phyloP scores from a whole-genome alignment of 257 asterid species.

The Solanum ossicruentum region DNA sequence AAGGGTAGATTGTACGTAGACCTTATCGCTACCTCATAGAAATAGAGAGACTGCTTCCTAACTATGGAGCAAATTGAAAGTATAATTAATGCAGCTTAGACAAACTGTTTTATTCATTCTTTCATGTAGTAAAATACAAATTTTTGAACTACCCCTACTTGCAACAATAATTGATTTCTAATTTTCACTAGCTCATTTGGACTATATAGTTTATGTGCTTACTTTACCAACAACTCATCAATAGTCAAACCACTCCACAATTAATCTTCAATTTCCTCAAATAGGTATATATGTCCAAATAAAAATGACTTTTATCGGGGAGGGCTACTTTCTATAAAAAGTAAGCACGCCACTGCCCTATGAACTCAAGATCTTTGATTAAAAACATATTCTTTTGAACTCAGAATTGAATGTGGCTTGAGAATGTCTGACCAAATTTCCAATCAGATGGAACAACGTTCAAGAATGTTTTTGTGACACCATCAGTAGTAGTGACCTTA shows the following conservation, averaged over 20 bases:
- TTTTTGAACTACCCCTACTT: background rate
- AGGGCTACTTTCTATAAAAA: conserved; percentile 71
- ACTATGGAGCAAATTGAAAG: background rate
- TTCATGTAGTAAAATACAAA: background rate
- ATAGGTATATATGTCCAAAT: background rate
- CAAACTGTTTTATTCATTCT: background rate
- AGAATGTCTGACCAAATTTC: conserved; percentile 66
- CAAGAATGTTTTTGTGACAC: conserved; percentile 40
- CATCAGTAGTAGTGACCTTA: conserved; percentile 62
- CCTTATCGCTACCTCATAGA: no score
- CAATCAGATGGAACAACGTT: conserved; percentile 54
- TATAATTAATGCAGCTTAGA: background rate
- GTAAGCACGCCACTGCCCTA: conserved; percentile 63
- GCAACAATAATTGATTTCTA: background rate
- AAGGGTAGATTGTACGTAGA: no score
- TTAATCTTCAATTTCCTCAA: background rate
- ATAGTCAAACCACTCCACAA: background rate
- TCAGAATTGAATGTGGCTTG: conserved; percentile 43
- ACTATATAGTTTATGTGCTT: conserved; percentile 13
- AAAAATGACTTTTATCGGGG: conserved; percentile 10
- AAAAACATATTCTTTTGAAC: background rate
- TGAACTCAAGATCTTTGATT: conserved; percentile 4
- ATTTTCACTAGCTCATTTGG: background rate
- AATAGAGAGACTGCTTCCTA: no score
- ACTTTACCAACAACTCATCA: background rate